phyloP scores from a whole-genome alignment of 305 asterid genomes.

The Petunia hybrid region DNA sequence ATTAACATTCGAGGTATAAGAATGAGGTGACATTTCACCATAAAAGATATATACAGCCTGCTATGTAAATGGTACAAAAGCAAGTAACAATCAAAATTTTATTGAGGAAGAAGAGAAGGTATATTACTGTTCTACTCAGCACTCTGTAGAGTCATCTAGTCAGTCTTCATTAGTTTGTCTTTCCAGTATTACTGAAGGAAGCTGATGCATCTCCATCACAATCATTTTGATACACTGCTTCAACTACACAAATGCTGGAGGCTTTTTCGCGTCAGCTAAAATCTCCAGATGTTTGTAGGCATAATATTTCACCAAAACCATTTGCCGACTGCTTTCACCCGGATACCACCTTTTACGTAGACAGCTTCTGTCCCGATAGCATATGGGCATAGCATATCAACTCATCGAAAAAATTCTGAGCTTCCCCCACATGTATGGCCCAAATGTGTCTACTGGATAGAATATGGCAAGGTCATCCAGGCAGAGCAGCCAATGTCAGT shows the following conservation, averaged over 20 bases:
- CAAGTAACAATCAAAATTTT: conserved; percentile 12
- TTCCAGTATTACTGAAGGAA: neutral
- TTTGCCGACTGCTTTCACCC: neutral
- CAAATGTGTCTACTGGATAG: neutral
- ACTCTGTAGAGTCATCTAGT: conserved; percentile 15
- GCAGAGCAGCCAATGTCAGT: conserved; percentile 28
- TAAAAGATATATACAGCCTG: neutral
- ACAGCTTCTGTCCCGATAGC: neutral
- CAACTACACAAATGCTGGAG: neutral
- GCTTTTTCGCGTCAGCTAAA: neutral
- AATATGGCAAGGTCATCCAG: neutral
- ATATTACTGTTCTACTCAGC: conserved; percentile 12
- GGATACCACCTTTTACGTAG: neutral
- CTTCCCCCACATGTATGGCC: neutral
- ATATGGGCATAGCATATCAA: neutral
- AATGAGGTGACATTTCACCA: conserved; percentile 21
- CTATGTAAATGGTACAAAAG: conserved; percentile 27
- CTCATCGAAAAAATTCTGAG: neutral
- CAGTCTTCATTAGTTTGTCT: conserved; percentile 10
- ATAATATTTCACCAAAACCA: neutral
- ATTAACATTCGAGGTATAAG: neutral
- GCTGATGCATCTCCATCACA: neutral
- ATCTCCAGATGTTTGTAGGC: neutral
- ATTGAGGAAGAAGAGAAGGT: neutral
- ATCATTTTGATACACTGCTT: neutral